Evolutionary conservation across 176 grass and related monocot genomes (phyloP), one percentile per base, ranked within the genome.

Genomic region (Aegilops sharonensis): DNA sequence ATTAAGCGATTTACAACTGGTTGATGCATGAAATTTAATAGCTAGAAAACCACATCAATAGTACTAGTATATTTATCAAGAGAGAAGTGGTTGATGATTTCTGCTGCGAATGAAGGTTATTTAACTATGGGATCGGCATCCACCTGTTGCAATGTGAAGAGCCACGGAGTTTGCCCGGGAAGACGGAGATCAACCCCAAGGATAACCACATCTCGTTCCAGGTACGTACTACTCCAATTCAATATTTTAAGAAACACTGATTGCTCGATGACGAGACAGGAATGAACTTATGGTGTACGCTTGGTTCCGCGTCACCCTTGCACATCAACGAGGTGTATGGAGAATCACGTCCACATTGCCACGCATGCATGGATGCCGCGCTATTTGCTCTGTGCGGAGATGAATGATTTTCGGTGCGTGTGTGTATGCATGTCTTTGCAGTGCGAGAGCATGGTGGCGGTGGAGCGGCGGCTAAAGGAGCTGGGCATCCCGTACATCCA

Each of bases 131-230:
- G 11, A 92, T 98, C 8, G 95, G 95, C 34, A 90, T 98, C 90
- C 95, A 98, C 83, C 72, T 98, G 78, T 74, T 98, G 35, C 93
- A 95, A 75, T 83, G 93, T 0, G 85, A 90, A 43, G 86, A 95
- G 31, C 93, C 81, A 0, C 75, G 70, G 54, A 95, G 89, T 31
- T 60, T 98, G 15, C 83, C 93, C 1, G 87, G 81, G 50, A 95
- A 98, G 68, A 75, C 59, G 65, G 93, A 92, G 87, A 98, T 98
- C 62, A 98, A 98, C 66, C 95, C 95, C 18, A 98, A 98, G 72
- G 93, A 93, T 62, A 95, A 95, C 61, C 95, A 98, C 67, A 98
- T 98, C 82, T 98, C 95, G 27, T 98, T 98, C 83, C 93, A 98
- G 88, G 95, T 95, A 89, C 15, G 6, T 9, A 24, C 21, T 24